A percentile compares a stretch with the other conserved stretches of the same genome.
Evolutionary conservation across 164 flowering plant species (phyloP).

Genomic region (Tinospora cordifolia): DNA sequence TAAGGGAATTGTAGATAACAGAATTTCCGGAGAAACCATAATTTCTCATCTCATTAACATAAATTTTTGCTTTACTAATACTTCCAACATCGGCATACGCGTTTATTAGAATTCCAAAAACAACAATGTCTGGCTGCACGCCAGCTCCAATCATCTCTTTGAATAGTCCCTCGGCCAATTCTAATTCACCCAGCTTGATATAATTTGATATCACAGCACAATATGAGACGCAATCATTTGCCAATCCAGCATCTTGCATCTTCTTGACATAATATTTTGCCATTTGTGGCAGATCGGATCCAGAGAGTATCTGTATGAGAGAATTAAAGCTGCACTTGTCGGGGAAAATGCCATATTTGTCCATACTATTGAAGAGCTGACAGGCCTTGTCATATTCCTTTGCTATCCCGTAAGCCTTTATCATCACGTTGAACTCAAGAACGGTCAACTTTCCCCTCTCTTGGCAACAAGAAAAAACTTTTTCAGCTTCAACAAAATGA

Average conservation of each 20-base stretch:
- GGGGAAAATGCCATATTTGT: conserved; percentile 45
- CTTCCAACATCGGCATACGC: conserved; percentile 79
- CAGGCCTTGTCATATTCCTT: conserved; percentile 58
- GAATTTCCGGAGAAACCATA: conserved; percentile 54
- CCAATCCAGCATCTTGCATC: conserved; percentile 61
- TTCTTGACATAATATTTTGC: conserved; percentile 51
- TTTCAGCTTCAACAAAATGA: conserved; percentile 56
- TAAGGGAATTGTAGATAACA: conserved; percentile 66
- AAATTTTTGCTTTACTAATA: conserved; percentile 41
- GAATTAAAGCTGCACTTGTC: conserved; percentile 72
- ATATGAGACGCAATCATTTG: conserved; percentile 63
- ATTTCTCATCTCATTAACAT: conserved; percentile 46
- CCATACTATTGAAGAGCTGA: conserved; percentile 61
- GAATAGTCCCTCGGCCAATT: conserved; percentile 49
- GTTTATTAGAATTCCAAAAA: conserved; percentile 75
- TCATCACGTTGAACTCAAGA: conserved; percentile 84
- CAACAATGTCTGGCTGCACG: conserved; percentile 62
- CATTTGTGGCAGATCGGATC: conserved; percentile 51
- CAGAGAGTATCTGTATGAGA: conserved; percentile 63
- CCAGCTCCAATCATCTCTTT: conserved; percentile 53
- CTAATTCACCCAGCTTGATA: conserved; percentile 48
- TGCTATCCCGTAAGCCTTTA: conserved; percentile 83
- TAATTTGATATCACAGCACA: conserved; percentile 80
- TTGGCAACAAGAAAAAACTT: conserved; percentile 60
- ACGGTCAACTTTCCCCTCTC: conserved; percentile 41